A percentile compares a stretch with the other conserved stretches of the same genome.
Evolutionary conservation across 352 stramenopile species (phyloP).

Genomic region (Globisporangium uncinulatum): DNA sequence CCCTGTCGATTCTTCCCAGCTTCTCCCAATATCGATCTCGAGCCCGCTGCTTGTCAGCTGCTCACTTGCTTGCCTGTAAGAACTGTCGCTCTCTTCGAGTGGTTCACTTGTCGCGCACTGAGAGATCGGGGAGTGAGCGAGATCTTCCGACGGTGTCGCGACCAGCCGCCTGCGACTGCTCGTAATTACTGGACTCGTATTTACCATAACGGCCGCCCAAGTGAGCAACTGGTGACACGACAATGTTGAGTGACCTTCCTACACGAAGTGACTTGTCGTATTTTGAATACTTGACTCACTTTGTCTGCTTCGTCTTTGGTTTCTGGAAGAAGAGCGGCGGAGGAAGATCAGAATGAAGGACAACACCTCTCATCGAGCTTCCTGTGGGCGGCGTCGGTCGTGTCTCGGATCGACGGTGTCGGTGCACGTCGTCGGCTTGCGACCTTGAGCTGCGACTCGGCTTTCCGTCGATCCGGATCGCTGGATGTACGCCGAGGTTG

Average conservation of each 20-base stretch:
- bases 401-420: neutral
- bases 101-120: neutral
- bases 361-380: neutral
- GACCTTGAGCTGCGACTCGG: neutral
- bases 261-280: neutral
- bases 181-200: neutral
- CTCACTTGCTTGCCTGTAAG: neutral
- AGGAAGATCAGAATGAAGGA: constrained; percentile 16
- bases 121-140: constrained; percentile 3
- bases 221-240: neutral
- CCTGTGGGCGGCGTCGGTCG: neutral
- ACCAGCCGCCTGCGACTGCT: neutral
- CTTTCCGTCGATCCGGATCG: constrained; percentile 2
- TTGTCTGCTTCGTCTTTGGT: constrained; percentile 7
- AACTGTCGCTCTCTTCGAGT: neutral
- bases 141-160: neutral
- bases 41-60: neutral
- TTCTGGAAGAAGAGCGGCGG: constrained; percentile 50
- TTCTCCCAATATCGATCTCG: constrained; percentile 1
- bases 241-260: constrained; percentile 1
- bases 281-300: no score
- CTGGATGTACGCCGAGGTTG: neutral
- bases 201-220: neutral
- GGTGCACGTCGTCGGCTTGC: neutral
- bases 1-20: no score